phyloP scores from a whole-genome alignment of 2,329 filamentous ascomycete genomes.

The Triangularia setosa region DNA sequence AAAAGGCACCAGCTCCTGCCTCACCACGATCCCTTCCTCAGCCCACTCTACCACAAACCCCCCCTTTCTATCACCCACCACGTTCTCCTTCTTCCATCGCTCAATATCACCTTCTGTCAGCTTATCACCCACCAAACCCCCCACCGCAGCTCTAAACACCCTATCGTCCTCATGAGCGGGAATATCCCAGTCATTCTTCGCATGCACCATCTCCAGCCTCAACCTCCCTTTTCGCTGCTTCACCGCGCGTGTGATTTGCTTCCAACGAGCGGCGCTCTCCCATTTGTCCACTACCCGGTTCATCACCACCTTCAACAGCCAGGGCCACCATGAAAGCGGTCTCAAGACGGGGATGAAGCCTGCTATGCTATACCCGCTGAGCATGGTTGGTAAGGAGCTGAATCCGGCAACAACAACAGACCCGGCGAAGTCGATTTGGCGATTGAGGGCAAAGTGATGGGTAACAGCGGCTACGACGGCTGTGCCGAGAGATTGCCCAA shows the following conservation, averaged over 20 bases:
- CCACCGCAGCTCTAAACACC: slow-evolving; percentile 58
- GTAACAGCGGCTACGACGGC: slow-evolving; percentile 73
- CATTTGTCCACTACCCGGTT: slow-evolving; percentile 73
- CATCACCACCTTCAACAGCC: slow-evolving; percentile 58
- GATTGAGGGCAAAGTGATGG: slow-evolving; percentile 57
- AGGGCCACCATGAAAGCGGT: slow-evolving; percentile 65
- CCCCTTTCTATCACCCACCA: slow-evolving; percentile 41
- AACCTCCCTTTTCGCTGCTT: slow-evolving; percentile 44
- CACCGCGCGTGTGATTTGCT: slow-evolving; percentile 50
- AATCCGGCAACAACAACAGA: slow-evolving; percentile 79
- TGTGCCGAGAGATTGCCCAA: slow-evolving; percentile 86
- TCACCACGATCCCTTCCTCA: slow-evolving; percentile 45
- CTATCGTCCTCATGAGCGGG: slow-evolving; percentile 65
- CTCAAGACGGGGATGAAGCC: slow-evolving; percentile 76
- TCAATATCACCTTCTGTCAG: slow-evolving; percentile 34
- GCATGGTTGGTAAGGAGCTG: slow-evolving; percentile 66
- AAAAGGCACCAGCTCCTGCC: slow-evolving; percentile 51
- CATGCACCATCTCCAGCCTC: slow-evolving; percentile 71
- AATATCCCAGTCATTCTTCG: slow-evolving; percentile 78
- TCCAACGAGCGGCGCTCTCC: slow-evolving; percentile 66
- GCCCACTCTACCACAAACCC: slow-evolving; percentile 47
- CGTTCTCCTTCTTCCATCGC: slow-evolving; percentile 35
- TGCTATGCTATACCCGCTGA: slow-evolving; percentile 74
- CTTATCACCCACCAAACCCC: slow-evolving; percentile 41
- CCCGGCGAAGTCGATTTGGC: slow-evolving; percentile 68